A percentile compares a stretch with the other conserved stretches of the same genome.
phyloP scores from a whole-genome alignment of 164 flowering plant species.

The Vitis vinifera region ASM3070453v1 NC_081807.1:4349001-4349500 shows the following conservation, averaged over 20 bases:
- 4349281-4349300: background rate
- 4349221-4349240: background rate
- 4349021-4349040: constrained; percentile 17
- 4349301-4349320: background rate
- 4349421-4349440: no score
- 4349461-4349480: no score
- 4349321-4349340: background rate
- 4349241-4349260: background rate
- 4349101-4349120: constrained; percentile 93
- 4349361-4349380: no score
- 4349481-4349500: no score
- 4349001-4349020: constrained; percentile 46
- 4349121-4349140: constrained; percentile 13
- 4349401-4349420: no score
- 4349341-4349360: no score
- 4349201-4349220: no score
- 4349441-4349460: no score
- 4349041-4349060: constrained; percentile 41
- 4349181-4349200: no score
- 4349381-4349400: no score
- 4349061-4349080: constrained; percentile 78
- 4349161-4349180: background rate
- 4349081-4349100: constrained; percentile 82
- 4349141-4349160: constrained; percentile 1
- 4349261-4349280: background rate